A percentile compares a stretch with the other conserved stretches of the same genome.
Conservation (phyloP, 2,329 filamentous ascomycete species). For the Parastagonospora nodorum region DNA sequence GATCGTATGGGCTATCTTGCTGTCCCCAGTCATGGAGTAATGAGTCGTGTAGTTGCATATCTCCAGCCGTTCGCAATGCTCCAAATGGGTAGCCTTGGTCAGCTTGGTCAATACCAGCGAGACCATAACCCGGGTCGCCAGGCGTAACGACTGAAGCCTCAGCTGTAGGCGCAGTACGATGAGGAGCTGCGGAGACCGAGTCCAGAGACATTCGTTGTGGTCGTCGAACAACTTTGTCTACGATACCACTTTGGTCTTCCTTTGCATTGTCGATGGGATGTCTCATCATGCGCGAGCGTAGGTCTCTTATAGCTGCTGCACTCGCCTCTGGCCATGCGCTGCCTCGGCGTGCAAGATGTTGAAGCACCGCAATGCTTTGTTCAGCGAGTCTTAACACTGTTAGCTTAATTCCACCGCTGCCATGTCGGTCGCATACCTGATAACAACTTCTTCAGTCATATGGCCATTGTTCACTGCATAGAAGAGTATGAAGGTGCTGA, state of each 20-base stretch:
- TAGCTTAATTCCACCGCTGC: neutral
- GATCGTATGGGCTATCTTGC: conserved; percentile 1
- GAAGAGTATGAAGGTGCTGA: conserved; percentile 58
- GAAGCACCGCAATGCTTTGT: conserved; percentile 28
- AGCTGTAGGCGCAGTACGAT: neutral
- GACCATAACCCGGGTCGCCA: neutral
- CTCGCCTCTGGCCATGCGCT: conserved; percentile 38
- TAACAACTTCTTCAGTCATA: conserved; percentile 45
- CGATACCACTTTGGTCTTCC: neutral
- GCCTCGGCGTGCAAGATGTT: conserved; percentile 32
- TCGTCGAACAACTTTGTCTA: neutral
- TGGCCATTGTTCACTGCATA: conserved; percentile 57
- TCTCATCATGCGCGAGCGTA: conserved; percentile 22
- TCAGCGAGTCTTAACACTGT: conserved; percentile 26
- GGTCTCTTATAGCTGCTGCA: conserved; percentile 32
- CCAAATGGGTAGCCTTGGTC: too few species aligned
- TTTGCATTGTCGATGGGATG: neutral
- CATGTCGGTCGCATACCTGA: conserved; percentile 42
- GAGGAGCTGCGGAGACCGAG: neutral
- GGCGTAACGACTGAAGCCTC: neutral
- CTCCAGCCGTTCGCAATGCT: too few species aligned
- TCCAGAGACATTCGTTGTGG: neutral
- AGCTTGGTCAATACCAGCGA: neutral
- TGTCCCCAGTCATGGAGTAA: neutral
- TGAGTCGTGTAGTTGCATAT: neutral